Percentiles rank a stretch among this genome's conserved stretches.
Evolutionary conservation across 768 basidiomycete species (phyloP).

Genomic region (Pisolithus marmoratus): DNA sequence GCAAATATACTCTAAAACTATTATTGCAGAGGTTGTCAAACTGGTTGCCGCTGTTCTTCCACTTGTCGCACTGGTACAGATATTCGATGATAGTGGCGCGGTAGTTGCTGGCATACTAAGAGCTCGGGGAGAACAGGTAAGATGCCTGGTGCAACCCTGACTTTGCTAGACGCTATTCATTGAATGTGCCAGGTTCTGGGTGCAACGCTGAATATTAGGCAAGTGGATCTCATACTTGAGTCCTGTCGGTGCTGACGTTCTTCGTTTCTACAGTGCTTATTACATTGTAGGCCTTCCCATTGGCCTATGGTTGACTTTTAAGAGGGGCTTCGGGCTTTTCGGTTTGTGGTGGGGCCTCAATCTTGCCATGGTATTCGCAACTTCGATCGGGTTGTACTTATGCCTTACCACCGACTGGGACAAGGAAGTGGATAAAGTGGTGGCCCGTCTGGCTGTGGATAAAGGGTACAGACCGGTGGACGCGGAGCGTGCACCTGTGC

Average conservation of each 20-base stretch:
- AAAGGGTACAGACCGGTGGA: slow-evolving; percentile 23
- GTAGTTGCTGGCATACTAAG: slow-evolving; percentile 78
- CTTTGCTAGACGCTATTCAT: neutral
- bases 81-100: slow-evolving; percentile 72
- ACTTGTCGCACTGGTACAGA: slow-evolving; percentile 70
- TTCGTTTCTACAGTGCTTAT: slow-evolving; percentile 48
- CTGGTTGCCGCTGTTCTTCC: slow-evolving; percentile 64
- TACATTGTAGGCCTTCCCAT: slow-evolving; percentile 80
- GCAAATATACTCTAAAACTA: neutral
- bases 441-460: slow-evolving; percentile 45
- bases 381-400: slow-evolving; percentile 46
- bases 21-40: slow-evolving; percentile 15
- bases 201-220: slow-evolving; percentile 75
- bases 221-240: neutral
- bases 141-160: neutral
- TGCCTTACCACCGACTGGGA: slow-evolving; percentile 64
- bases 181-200: slow-evolving; percentile 51
- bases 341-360: slow-evolving; percentile 90
- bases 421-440: slow-evolving; percentile 58
- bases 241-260: neutral
- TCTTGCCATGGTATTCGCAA: slow-evolving; percentile 42
- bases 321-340: slow-evolving; percentile 48
- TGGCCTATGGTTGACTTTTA: slow-evolving; percentile 75
- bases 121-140: slow-evolving; percentile 71
- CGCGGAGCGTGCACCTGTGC: neutral